Conservation (phyloP, 805 yeast species). For the Candida palmyrensis region DNA sequence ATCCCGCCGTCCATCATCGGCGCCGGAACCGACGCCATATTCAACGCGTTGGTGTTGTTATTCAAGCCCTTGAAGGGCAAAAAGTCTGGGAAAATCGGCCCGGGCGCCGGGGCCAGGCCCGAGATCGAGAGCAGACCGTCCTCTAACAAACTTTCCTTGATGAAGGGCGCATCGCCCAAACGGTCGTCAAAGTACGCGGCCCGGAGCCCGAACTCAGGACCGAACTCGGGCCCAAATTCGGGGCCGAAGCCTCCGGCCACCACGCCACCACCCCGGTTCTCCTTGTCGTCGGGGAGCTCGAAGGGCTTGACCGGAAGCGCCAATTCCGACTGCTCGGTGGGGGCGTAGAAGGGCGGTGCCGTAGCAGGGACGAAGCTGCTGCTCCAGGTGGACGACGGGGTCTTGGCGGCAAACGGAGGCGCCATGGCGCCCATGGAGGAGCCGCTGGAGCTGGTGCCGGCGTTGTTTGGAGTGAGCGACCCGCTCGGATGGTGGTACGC, state of each 20-base stretch:
- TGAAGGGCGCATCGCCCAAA: slow-evolving; percentile 4
- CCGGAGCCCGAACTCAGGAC: slow-evolving; percentile 4
- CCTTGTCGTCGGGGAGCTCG: slow-evolving; percentile 18
- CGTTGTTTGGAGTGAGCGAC: slow-evolving; percentile 20
- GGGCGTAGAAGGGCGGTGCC: slow-evolving; percentile 25
- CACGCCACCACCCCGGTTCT: too few species aligned
- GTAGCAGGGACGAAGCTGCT: slow-evolving; percentile 26
- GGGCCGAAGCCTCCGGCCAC: too few species aligned
- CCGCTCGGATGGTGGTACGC: slow-evolving; percentile 15
- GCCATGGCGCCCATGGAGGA: slow-evolving; percentile 20
- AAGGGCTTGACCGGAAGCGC: slow-evolving; percentile 17
- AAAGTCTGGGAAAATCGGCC: slow-evolving; percentile 2
- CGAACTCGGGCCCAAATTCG: too few species aligned
- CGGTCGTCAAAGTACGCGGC: slow-evolving; percentile 2
- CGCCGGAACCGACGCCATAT: slow-evolving; percentile 1
- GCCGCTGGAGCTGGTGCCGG: slow-evolving; percentile 6
- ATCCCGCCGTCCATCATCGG: neutral
- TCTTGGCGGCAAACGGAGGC: slow-evolving; percentile 24
- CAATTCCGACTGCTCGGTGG: slow-evolving; percentile 8
- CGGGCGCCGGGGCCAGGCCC: too few species aligned
- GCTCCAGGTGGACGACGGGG: slow-evolving; percentile 36
- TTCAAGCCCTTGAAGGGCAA: slow-evolving; percentile 3
- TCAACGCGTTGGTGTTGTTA: slow-evolving; percentile 2
- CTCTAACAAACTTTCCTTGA: slow-evolving; percentile 3
- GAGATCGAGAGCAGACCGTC: too few species aligned